A percentile compares a stretch with the other conserved stretches of the same genome.
These are phyloP conservation scores for Lactifluus rugatus DNA, from an alignment of 768 basidiomycete genomes.

Conservation along the genomic window DNA sequence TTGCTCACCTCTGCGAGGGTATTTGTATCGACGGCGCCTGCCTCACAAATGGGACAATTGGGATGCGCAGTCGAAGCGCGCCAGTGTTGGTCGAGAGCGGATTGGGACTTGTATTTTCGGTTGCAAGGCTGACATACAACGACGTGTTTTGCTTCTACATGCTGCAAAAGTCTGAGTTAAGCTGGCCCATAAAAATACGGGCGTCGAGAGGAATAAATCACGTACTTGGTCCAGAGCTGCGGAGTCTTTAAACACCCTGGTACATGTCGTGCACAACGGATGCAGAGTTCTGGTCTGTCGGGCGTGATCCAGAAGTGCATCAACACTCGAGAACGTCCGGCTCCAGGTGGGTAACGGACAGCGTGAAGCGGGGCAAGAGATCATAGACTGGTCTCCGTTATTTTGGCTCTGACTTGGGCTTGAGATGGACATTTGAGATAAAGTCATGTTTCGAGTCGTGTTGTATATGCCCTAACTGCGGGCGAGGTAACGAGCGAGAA, in stretches of 20 bases:
- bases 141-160: constrained; percentile 17
- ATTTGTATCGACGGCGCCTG: not conserved
- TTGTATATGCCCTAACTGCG: not conserved
- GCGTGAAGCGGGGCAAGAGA: constrained; percentile 5
- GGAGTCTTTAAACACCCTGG: constrained; percentile 13
- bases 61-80: constrained; percentile 12
- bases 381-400: not conserved
- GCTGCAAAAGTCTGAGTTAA: constrained; percentile 7
- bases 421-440: not conserved
- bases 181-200: too few species aligned
- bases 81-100: constrained; percentile 18
- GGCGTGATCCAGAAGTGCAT: constrained; percentile 13
- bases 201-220: too few species aligned
- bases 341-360: constrained; percentile 9
- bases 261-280: constrained; percentile 6
- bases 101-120: constrained; percentile 10
- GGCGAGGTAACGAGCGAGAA: not conserved
- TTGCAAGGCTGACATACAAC: constrained; percentile 10
- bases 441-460: not conserved
- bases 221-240: constrained; percentile 14
- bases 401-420: not conserved
- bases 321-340: constrained; percentile 6
- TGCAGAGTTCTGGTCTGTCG: constrained; percentile 3
- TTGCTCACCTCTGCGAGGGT: constrained; percentile 12
- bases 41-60: constrained; percentile 10